Base-by-base conservation (phyloP, 192 early-diverging fungal genomes). In the Coemansia sp. region DNA sequence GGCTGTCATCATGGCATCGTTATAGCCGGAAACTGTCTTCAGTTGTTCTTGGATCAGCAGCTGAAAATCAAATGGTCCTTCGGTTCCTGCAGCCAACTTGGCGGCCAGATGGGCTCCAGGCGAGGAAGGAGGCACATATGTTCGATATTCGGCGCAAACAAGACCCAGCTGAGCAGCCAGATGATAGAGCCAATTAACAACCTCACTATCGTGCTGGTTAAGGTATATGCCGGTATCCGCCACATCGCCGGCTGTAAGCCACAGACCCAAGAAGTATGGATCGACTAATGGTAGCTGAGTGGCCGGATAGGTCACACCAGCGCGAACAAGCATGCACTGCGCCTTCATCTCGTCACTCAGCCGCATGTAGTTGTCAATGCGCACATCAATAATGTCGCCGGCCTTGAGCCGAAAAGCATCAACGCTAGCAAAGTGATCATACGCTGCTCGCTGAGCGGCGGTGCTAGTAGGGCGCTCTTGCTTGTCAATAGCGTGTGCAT, bases 311-410 rank as follows among this genome's bases (percentile, higher is more conserved):
- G 41, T 36, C 26, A 45, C 66, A 10, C 57, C 66, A 8, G 66
- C 56, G 41, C 66, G 66, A 19, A 68, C 26, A 15, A 68, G 66
- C 45, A 4, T 60, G 56, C 66, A 68, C 4, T 52, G 32, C 16
- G 66, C 42, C 66, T 68, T 68, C 56, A 32, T 42, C 41, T 68
- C 56, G 43, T 68, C 66, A 37, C 56, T 46, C 36, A 68, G 42
- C 40, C 57, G 57, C 57, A 68, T 47, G 66, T 68, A 68, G 41
- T 68, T 48, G 32, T 68, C 66, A 18, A 68, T 51, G 57, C 66
- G 66, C 59, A 68, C 56, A 32, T 68, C 66, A 0, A 47, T 15
- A 19, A 68, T 68, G 32, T 60, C 56, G 57, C 66, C 55, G 9
- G 66, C 42, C 26, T n/a, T 39, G 8, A 58, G 55, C 21, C 55